Base-by-base conservation (phyloP, 208 protist species). In the Lotmaria passim region DNA sequence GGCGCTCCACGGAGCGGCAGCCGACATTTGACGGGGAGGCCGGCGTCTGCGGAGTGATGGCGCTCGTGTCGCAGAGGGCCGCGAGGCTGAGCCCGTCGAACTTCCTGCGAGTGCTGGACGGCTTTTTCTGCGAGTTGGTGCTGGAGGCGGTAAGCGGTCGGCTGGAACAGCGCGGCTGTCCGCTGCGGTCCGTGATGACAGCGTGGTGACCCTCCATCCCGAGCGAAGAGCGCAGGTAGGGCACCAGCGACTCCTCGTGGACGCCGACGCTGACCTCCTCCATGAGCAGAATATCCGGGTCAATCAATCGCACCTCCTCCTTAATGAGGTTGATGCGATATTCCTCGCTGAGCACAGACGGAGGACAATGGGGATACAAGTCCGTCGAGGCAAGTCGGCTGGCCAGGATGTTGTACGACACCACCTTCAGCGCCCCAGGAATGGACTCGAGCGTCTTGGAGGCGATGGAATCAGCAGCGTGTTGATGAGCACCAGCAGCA, bases 341-440 rank as follows among this genome's bases (percentile, higher is more conserved):
- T 33, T 90, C 81, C 65, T 96, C 89, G 23, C 80, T 84, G 38
- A 96, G 79, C 28, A 83, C 82, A 26, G 75, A 69, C 6, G 75
- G 73, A 2, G 82, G 76, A 59, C 91, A 94, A 72, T 78, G 50
- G 15, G 83, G 82, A 67, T 93, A 96, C n/a, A 79, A 62, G 57
- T 94, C 86, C 7, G 85, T 91, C 12, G 78, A 85, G 7, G 91
- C 79, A 7, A 90, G 71, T n/a, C 87, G 81, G 26, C 82, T 73
- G 7, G 91, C 91, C 4, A 94, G 57, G 53, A 96, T 88, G 67
- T 96, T 96, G 69, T 96, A 94, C 59, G 80, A 79, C 17, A 91
- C 78, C 44, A 96, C 52, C 56, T 82, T 88, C 28, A 96, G 24
- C 19, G 57, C 67, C 3, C 75, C 71, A 2, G 71, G 71, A 12